These are phyloP conservation scores for Fusarium marasasianum DNA, from an alignment of 2,329 filamentous ascomycete genomes.

Conservation along the genomic window DNA sequence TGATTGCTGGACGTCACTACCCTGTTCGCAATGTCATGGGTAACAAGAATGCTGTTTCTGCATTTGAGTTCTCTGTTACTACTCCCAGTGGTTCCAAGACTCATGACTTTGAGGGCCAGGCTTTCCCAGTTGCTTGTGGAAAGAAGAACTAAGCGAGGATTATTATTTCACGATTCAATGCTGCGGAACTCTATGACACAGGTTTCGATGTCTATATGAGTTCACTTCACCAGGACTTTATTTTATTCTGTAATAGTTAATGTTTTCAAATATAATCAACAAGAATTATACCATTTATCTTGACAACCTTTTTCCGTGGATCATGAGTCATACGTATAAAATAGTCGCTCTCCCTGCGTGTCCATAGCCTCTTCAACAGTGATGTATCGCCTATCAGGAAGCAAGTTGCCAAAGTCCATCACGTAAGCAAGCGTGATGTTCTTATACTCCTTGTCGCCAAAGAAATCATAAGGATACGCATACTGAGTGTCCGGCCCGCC, in stretches of 20 bases:
- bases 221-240: neutral
- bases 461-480: neutral
- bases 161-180: neutral
- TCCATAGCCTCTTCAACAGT: neutral
- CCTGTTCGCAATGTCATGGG: constrained; percentile 37
- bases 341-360: neutral
- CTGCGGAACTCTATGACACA: neutral
- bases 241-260: neutral
- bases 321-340: neutral
- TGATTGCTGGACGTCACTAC: constrained; percentile 28
- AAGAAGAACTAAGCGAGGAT: neutral
- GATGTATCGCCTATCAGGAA: neutral
- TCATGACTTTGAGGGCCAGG: neutral
- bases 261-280: neutral
- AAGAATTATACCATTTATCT: fast-evolving
- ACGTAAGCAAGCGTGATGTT: neutral
- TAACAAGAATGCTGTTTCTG: constrained; percentile 11
- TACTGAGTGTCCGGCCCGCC: neutral
- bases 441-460: neutral
- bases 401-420: neutral
- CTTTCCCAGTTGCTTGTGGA: neutral
- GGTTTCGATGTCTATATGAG: neutral
- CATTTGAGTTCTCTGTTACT: neutral
- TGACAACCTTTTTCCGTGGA: fast-evolving
- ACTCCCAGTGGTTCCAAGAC: neutral